A percentile compares a stretch with the other conserved stretches of the same genome.
Conservation (phyloP, 352 stramenopile species). For the Pilasporangium apinafurcum region DNA sequence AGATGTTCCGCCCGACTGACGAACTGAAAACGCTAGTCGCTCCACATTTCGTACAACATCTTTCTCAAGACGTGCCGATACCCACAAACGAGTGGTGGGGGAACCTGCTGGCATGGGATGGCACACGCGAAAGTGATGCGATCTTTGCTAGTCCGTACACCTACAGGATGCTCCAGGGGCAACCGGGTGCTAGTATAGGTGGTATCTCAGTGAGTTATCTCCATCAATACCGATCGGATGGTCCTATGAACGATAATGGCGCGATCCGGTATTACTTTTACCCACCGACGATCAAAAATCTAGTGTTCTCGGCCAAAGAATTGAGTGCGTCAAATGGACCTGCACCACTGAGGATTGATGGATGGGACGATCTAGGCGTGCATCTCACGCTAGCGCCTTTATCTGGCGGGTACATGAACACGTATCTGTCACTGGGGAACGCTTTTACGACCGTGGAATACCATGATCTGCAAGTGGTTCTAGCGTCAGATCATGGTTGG, state of each 20-base stretch:
- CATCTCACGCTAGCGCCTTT: conserved; percentile 25
- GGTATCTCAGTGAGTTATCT: conserved; percentile 67
- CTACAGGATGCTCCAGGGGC: conserved; percentile 35
- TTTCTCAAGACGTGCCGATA: conserved; percentile 23
- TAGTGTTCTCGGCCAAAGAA: conserved; percentile 59
- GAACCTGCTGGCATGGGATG: conserved; percentile 66
- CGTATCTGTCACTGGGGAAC: conserved; percentile 66
- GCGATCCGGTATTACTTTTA: conserved; percentile 85
- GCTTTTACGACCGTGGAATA: conserved; percentile 76
- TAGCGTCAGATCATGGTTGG: conserved; percentile 61
- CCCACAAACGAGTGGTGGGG: conserved; percentile 85
- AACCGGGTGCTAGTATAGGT: conserved; percentile 24
- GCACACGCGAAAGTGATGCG: conserved; percentile 50
- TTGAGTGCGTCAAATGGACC: conserved; percentile 9
- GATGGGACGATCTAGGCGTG: conserved; percentile 75
- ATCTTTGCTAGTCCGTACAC: conserved; percentile 71
- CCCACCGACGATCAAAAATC: conserved; percentile 64
- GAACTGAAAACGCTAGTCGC: conserved; percentile 42
- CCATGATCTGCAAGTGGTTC: conserved; percentile 45
- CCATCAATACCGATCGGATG: conserved; percentile 61
- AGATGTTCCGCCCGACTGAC: conserved; percentile 38
- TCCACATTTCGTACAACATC: conserved; percentile 30
- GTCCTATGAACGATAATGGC: conserved; percentile 68
- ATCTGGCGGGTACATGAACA: conserved; percentile 17
- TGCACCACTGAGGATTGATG: conserved; percentile 35